A percentile compares a stretch with the other conserved stretches of the same genome.
Conservation (phyloP, 2,329 filamentous ascomycete species). For the Calonectria ilicicola region DNA sequence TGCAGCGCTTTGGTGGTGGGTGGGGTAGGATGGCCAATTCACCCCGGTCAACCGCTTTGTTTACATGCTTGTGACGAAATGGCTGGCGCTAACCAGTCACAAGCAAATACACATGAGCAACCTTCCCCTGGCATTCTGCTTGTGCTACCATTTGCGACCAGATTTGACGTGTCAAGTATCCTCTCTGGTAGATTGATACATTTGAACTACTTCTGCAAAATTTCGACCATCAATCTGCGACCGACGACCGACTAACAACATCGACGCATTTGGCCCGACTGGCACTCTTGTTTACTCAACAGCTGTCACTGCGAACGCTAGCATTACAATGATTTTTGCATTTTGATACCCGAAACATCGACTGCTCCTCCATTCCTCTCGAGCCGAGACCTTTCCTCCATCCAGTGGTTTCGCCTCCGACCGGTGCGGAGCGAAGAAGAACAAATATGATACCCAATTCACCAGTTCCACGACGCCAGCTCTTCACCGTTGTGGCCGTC, state of each 20-base stretch:
- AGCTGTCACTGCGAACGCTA: neutral
- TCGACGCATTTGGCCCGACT: neutral
- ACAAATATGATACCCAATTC: constrained; percentile 42
- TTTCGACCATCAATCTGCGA: neutral
- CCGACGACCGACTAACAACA: neutral
- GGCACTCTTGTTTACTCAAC: neutral
- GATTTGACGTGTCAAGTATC: neutral
- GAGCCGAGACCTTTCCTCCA: neutral
- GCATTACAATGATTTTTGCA: neutral
- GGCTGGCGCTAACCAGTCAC: neutral
- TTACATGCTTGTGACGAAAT: constrained; percentile 16
- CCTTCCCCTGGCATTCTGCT: neutral
- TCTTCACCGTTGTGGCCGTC: constrained; percentile 48
- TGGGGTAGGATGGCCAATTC: neutral
- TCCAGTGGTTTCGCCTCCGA: neutral
- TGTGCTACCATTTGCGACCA: neutral
- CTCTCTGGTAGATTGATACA: neutral
- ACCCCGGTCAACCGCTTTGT: constrained; percentile 24
- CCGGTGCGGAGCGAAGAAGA: constrained; percentile 20
- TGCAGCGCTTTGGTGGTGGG: neutral
- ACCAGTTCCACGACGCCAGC: constrained; percentile 52
- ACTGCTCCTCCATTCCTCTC: neutral
- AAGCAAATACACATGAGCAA: neutral
- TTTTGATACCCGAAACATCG: neutral
- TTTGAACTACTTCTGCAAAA: neutral